Evolutionary conservation across 163 green algal genomes (phyloP).

Genomic region (Chlorella variabilis): DNA sequence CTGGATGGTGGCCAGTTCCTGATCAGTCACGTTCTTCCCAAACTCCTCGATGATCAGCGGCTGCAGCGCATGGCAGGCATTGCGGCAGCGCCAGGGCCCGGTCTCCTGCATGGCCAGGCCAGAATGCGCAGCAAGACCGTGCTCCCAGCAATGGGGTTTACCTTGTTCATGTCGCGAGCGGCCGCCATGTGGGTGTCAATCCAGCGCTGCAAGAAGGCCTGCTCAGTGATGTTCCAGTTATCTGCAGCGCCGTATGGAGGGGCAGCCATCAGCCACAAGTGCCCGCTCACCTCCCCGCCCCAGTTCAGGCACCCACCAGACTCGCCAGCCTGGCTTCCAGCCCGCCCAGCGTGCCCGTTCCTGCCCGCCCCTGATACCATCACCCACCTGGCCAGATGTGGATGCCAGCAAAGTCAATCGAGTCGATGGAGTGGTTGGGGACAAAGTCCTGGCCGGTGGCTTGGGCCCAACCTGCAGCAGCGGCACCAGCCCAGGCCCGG

Average conservation of each 20-base stretch:
- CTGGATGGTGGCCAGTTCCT: neutral
- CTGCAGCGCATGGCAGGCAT: too few species aligned
- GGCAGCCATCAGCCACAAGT: neutral
- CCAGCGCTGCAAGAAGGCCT: constrained; percentile 17
- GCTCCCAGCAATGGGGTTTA: neutral
- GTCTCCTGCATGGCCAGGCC: too few species aligned
- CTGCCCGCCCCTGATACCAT: too few species aligned
- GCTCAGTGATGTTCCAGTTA: constrained; percentile 34
- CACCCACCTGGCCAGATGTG: constrained; percentile 41
- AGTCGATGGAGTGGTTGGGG: constrained; percentile 17
- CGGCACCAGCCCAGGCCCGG: too few species aligned
- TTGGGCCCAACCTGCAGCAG: constrained; percentile 44
- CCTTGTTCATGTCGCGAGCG: constrained; percentile 7
- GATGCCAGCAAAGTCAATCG: constrained; percentile 45
- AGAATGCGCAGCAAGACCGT: too few species aligned
- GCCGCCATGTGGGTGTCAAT: constrained; percentile 20
- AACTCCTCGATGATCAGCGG: constrained; percentile 52
- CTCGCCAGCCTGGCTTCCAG: too few species aligned
- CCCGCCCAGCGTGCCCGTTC: too few species aligned
- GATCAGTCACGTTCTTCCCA: constrained; percentile 41
- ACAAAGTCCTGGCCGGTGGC: constrained; percentile 69
- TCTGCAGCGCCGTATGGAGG: too few species aligned
- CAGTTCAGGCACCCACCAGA: too few species aligned
- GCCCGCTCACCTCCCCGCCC: too few species aligned
- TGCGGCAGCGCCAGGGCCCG: too few species aligned